A percentile compares a stretch with the other conserved stretches of the same genome.
phyloP scores from a whole-genome alignment of 176 grass and related monocot species.

The Carex parvula region DNA sequence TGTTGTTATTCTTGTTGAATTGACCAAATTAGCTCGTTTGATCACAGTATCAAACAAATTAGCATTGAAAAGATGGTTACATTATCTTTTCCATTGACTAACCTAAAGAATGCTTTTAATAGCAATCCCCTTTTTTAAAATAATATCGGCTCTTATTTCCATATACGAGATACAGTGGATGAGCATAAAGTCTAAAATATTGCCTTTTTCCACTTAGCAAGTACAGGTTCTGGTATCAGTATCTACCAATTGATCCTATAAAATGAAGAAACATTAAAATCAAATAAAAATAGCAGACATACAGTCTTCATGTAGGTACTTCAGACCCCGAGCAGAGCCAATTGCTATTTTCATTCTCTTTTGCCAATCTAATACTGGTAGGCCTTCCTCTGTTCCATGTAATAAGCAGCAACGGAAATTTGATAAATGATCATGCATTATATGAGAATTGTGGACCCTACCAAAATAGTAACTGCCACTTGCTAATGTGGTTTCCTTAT shows the following conservation, averaged over 20 bases:
- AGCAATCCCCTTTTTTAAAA: neutral
- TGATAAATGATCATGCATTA: neutral
- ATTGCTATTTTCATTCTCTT: slow-evolving; percentile 79
- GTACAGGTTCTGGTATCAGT: neutral
- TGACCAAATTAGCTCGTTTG: neutral
- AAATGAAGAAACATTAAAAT: neutral
- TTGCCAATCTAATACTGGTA: slow-evolving; percentile 63
- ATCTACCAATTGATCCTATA: neutral
- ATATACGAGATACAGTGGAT: neutral
- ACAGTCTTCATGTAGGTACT: slow-evolving; percentile 96
- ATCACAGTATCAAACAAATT: neutral
- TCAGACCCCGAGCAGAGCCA: slow-evolving; percentile 70
- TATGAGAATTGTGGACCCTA: neutral
- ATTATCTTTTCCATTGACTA: no score
- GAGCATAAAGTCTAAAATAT: neutral
- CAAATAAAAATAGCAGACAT: slow-evolving; percentile 25
- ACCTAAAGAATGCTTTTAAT: neutral
- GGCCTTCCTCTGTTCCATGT: slow-evolving; percentile 21
- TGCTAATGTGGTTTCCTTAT: neutral
- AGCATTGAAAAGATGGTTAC: neutral
- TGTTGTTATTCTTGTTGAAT: neutral
- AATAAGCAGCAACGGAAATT: neutral
- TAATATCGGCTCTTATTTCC: neutral
- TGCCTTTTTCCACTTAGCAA: neutral
- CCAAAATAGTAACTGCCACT: neutral